A percentile compares a stretch with the other conserved stretches of the same genome.
phyloP scores from a whole-genome alignment of 495 filamentous ascomycete genomes.

The Aeminium ludgeri region DNA sequence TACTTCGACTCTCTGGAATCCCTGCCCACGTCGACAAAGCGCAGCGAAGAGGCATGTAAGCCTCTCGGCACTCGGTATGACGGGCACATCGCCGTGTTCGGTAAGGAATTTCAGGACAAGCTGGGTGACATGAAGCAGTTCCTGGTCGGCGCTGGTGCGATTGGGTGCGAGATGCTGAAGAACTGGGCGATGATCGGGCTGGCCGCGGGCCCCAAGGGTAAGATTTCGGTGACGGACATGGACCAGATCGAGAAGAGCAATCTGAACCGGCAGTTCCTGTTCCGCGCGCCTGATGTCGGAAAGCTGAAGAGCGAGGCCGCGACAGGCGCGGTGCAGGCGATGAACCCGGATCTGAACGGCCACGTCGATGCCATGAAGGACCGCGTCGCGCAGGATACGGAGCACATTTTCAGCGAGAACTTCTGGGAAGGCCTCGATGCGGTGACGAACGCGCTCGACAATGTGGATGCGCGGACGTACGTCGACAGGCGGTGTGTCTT shows the following conservation, averaged over 20 bases:
- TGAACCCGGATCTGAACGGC: constrained; percentile 84
- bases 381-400: constrained; percentile 80
- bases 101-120: constrained; percentile 85
- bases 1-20: constrained; percentile 98
- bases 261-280: constrained; percentile 93
- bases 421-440: constrained; percentile 88
- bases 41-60: constrained; percentile 76
- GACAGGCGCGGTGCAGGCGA: constrained; percentile 66
- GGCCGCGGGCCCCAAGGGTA: constrained; percentile 71
- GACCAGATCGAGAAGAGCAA: constrained; percentile 99
- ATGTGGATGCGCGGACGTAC: constrained; percentile 92
- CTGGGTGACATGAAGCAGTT: constrained; percentile 77
- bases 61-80: constrained; percentile 76
- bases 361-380: constrained; percentile 77
- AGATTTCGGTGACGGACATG: constrained; percentile 89
- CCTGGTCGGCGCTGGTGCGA: constrained; percentile 90
- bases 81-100: constrained; percentile 93
- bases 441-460: constrained; percentile 94
- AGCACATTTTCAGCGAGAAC: constrained; percentile 83
- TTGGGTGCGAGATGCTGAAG: constrained; percentile 98
- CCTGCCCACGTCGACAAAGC: constrained; percentile 51
- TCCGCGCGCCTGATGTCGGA: constrained; percentile 86
- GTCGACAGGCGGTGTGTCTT: constrained; percentile 96
- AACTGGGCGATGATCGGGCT: constrained; percentile 99
- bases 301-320: constrained; percentile 96